Percentiles rank a stretch among this genome's conserved stretches.
These are phyloP conservation scores for Myotisia sp. DNA, from an alignment of 2,329 filamentous ascomycete species.

Conservation along the genomic window DNA sequence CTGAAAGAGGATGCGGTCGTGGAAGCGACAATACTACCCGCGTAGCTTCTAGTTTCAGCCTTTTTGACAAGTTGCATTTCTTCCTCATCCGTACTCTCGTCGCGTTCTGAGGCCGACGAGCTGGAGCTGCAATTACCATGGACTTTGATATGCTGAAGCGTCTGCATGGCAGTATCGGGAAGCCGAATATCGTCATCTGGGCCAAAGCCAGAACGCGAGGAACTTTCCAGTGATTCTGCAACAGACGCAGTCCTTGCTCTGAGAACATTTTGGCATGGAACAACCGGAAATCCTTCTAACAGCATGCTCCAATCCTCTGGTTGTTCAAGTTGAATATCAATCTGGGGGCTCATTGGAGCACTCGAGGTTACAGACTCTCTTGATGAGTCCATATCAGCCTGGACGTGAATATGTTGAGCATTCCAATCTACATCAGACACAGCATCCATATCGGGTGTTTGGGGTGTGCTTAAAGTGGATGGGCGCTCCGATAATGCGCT, in stretches of 20 bases:
- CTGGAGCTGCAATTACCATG: slow-evolving; percentile 29
- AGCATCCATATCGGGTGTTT: slow-evolving; percentile 58
- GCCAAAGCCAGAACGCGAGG: slow-evolving; percentile 13
- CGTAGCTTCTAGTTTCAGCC: too few relatives aligned
- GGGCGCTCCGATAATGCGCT: slow-evolving; percentile 80
- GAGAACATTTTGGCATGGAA: slow-evolving; percentile 17
- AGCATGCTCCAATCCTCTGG: slow-evolving; percentile 47
- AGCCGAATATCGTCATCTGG: slow-evolving; percentile 49
- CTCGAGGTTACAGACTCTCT: slow-evolving; percentile 16
- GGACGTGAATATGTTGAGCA: slow-evolving; percentile 21
- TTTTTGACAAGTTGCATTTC: too few relatives aligned
- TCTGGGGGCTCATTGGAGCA: slow-evolving; percentile 17
- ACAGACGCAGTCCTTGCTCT: neutral
- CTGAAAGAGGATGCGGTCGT: slow-evolving; percentile 56
- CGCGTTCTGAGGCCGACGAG: slow-evolving; percentile 18
- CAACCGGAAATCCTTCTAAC: slow-evolving; percentile 27
- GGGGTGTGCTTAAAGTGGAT: slow-evolving; percentile 66
- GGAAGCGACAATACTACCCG: slow-evolving; percentile 36
- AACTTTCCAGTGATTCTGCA: slow-evolving; percentile 10
- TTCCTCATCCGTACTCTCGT: too few relatives aligned
- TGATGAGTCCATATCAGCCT: slow-evolving; percentile 20
- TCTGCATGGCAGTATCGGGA: slow-evolving; percentile 66
- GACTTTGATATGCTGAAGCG: slow-evolving; percentile 58
- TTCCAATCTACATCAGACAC: slow-evolving; percentile 50
- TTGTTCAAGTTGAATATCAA: slow-evolving; percentile 27